A percentile compares a stretch with the other conserved stretches of the same genome.
Conservation (phyloP, 73 alveolate genomes). For the Symbiodinium natans region DNA sequence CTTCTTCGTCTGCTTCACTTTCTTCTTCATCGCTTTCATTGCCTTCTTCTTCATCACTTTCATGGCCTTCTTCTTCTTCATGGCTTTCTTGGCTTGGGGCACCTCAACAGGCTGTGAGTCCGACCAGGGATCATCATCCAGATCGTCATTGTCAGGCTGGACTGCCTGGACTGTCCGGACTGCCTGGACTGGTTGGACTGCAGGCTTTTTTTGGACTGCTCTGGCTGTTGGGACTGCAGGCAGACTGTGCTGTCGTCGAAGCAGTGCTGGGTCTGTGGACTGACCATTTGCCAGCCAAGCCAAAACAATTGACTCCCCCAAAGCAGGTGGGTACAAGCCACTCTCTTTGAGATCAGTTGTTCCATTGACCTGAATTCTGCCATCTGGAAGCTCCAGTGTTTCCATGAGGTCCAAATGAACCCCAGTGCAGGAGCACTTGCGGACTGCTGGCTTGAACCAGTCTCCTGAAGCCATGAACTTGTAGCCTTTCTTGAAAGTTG, state of each 20-base stretch:
- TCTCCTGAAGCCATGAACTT: not conserved
- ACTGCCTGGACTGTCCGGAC: not conserved
- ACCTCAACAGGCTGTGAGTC: no score
- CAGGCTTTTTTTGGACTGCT: no score
- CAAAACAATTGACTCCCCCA: not conserved
- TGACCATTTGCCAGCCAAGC: not conserved
- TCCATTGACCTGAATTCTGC: not conserved
- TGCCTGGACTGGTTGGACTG: no score
- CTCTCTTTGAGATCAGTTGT: not conserved
- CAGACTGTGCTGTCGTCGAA: no score
- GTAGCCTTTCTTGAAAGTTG: not conserved
- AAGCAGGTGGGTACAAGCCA: not conserved
- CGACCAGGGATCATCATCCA: not conserved
- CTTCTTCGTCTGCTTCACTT: no score
- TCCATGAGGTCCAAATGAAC: not conserved
- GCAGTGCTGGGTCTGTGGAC: no score
- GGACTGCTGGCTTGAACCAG: not conserved
- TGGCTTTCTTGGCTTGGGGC: no score
- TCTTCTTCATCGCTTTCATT: not conserved
- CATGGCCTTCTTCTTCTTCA: no score
- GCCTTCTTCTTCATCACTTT: not conserved
- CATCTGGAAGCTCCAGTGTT: not conserved
- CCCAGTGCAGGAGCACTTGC: not conserved
- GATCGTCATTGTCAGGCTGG: not conserved
- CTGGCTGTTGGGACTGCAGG: no score